Evolutionary conservation across 352 stramenopile genomes (phyloP).

Genomic region (Blastocystis sp.): DNA sequence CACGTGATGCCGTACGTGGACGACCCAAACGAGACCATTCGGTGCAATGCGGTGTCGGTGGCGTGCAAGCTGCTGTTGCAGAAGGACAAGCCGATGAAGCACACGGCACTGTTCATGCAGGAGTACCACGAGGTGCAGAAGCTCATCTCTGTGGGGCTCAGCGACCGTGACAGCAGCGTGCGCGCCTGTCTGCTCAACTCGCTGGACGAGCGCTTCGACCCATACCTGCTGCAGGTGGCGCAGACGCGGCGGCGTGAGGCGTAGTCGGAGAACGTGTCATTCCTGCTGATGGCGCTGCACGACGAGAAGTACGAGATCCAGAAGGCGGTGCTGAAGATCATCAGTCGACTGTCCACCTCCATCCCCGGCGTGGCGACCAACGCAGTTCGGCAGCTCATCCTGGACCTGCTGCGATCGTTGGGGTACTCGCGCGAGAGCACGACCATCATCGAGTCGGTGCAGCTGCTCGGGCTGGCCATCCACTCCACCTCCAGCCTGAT

Average conservation of each 20-base stretch:
- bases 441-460: conserved; percentile 83
- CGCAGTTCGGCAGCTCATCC: conserved; percentile 85
- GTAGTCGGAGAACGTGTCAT: conserved; percentile 78
- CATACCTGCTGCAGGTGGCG: conserved; percentile 53
- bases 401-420: conserved; percentile 89
- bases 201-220: conserved; percentile 61
- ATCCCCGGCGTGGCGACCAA: conserved; percentile 93
- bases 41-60: conserved; percentile 24
- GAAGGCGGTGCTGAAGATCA: conserved; percentile 83
- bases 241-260: background rate
- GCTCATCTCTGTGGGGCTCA: conserved; percentile 58
- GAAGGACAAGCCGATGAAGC: background rate
- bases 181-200: conserved; percentile 48
- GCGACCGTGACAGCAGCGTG: conserved; percentile 36
- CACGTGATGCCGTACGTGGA: conserved; percentile 68
- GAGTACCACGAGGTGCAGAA: conserved; percentile 64
- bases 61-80: conserved; percentile 64
- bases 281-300: conserved; percentile 90
- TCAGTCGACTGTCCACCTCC: conserved; percentile 85
- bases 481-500: conserved; percentile 70
- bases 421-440: conserved; percentile 83
- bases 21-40: conserved; percentile 42
- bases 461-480: conserved; percentile 76
- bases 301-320: conserved; percentile 86
- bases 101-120: conserved; percentile 29